Evolutionary conservation across 2,329 filamentous ascomycete species (phyloP).

Genomic region (Alternaria metachromatica): DNA sequence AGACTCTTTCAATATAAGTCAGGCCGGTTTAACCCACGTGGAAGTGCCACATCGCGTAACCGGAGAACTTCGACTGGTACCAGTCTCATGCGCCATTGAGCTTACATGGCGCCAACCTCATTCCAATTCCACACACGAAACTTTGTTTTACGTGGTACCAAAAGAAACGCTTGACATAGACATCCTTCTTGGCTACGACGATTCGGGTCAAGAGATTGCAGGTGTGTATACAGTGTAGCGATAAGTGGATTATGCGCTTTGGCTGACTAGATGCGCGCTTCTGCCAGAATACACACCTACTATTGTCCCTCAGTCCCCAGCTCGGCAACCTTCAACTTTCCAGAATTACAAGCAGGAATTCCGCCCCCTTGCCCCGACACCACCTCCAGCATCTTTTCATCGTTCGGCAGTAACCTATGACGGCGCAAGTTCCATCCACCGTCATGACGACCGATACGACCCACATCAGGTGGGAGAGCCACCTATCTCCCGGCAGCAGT

Average conservation of each 20-base stretch:
- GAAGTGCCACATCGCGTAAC: neutral
- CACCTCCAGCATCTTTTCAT: neutral
- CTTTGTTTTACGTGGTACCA: conserved; percentile 5
- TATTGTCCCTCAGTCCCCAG: neutral
- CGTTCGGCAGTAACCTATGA: neutral
- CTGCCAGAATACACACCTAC: neutral
- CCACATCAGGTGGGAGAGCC: neutral
- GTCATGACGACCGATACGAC: neutral
- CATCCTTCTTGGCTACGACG: neutral
- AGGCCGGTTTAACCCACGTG: neutral
- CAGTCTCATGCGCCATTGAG: neutral
- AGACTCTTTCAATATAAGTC: neutral
- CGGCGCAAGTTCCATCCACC: neutral
- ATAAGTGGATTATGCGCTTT: neutral
- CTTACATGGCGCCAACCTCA: conserved; percentile 2
- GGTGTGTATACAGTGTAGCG: neutral
- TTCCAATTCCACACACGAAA: neutral
- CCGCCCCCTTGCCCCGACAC: neutral
- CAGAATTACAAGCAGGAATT: neutral
- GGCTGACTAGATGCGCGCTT: neutral
- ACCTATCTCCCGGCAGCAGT: neutral
- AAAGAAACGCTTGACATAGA: neutral
- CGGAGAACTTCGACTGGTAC: neutral
- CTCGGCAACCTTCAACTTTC: neutral
- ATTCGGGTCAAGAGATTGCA: neutral